These are phyloP conservation scores for Periconia macrospinosa DNA, from an alignment of 2,329 filamentous ascomycete species.

Conservation along the genomic window DNA sequence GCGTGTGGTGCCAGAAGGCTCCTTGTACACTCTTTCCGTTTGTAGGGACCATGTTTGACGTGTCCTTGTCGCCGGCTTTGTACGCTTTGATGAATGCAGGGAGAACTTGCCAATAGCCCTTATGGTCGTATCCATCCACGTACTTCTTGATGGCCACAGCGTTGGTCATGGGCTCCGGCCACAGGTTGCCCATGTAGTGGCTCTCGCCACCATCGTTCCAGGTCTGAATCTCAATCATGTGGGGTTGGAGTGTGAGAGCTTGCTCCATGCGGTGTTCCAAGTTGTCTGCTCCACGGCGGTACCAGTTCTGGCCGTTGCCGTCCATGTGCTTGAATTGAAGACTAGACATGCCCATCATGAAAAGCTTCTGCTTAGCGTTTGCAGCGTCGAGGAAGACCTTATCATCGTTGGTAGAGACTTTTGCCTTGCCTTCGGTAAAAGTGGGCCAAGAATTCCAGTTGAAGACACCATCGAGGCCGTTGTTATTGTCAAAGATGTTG, in stretches of 20 bases:
- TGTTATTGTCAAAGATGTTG: conserved; percentile 24
- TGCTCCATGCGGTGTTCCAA: conserved; percentile 32
- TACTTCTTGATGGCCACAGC: conserved; percentile 25
- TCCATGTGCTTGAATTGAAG: conserved; percentile 45
- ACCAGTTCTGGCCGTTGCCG: conserved; percentile 31
- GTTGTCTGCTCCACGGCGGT: conserved; percentile 43
- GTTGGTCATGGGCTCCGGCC: conserved; percentile 35
- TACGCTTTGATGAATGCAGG: conserved; percentile 42
- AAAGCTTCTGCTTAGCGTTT: conserved; percentile 32
- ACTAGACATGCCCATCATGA: conserved; percentile 45
- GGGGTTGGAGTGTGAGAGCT: conserved; percentile 37
- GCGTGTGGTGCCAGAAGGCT: conserved; percentile 24
- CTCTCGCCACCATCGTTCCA: conserved; percentile 48
- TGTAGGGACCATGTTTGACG: conserved; percentile 21
- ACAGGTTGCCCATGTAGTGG: conserved; percentile 47
- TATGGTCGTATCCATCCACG: conserved; percentile 38
- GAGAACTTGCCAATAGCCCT: conserved; percentile 39
- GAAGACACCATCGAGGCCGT: conserved; percentile 38
- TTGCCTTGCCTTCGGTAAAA: conserved; percentile 17
- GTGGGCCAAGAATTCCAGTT: conserved; percentile 45
- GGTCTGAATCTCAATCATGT: conserved; percentile 45
- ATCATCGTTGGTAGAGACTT: conserved; percentile 34
- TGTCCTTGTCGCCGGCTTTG: conserved; percentile 34
- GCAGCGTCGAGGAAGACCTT: conserved; percentile 31
- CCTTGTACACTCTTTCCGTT: conserved; percentile 20